Conservation (phyloP, 75 land plant species). For the Cryptomeria japonica region DNA sequence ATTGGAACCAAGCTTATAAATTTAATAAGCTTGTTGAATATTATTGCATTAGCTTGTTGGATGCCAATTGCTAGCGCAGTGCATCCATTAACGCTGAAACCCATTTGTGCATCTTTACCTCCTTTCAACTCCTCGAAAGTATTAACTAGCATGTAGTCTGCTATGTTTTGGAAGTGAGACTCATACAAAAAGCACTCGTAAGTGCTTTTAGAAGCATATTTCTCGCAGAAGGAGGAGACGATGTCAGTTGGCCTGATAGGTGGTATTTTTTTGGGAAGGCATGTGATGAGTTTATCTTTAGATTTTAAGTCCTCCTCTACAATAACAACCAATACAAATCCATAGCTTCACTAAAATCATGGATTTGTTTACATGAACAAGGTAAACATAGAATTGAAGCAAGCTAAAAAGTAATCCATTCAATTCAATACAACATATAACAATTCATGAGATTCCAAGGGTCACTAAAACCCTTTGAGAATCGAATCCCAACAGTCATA, state of each 20-base stretch:
- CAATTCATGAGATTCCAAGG: too few relatives aligned
- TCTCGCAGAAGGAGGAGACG: neutral
- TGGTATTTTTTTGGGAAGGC: conserved; percentile 2
- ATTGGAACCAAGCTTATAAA: too few relatives aligned
- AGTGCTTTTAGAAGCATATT: neutral
- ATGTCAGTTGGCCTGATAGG: neutral
- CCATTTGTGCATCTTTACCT: neutral
- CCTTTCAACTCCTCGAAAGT: conserved; percentile 13
- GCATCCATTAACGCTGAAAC: neutral
- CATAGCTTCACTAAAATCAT: too few relatives aligned
- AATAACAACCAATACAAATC: too few relatives aligned
- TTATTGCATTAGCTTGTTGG: too few relatives aligned
- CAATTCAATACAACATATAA: too few relatives aligned
- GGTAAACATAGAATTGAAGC: too few relatives aligned
- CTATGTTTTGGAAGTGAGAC: neutral
- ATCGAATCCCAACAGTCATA: too few relatives aligned
- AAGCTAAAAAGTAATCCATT: too few relatives aligned
- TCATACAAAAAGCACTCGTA: neutral
- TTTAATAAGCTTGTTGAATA: too few relatives aligned
- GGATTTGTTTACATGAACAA: too few relatives aligned
- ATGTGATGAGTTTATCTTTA: neutral
- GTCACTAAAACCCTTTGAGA: too few relatives aligned
- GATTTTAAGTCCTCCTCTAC: neutral
- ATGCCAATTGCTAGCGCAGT: neutral
- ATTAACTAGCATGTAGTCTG: neutral